These are phyloP conservation scores for Aspergillus bridgeri DNA, from an alignment of 495 filamentous ascomycete genomes.

Conservation along the genomic window DNA sequence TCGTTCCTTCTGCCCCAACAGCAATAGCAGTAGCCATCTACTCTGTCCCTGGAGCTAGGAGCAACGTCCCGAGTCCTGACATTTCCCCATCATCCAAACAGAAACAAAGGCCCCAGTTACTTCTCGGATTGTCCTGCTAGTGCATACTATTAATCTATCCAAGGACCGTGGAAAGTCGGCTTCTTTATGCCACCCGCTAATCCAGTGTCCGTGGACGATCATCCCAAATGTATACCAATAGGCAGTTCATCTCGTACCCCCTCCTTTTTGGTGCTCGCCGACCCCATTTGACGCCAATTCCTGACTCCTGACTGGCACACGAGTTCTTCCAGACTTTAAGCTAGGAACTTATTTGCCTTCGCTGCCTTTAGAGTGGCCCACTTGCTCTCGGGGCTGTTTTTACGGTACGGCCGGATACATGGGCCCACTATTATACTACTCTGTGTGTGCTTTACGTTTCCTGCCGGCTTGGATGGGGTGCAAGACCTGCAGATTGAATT, in stretches of 20 bases:
- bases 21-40: not conserved
- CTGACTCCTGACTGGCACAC: constrained; percentile 5
- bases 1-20: not conserved
- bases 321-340: not conserved
- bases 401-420: not conserved
- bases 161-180: not conserved
- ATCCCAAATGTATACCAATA: not conserved
- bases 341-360: not conserved
- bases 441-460: not conserved
- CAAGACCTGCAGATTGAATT: constrained; percentile 12
- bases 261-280: constrained; percentile 1
- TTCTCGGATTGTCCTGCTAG: not conserved
- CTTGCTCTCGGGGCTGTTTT: not conserved
- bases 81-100: not conserved
- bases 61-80: too few species aligned
- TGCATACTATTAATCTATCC: not conserved
- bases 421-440: not conserved
- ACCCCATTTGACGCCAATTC: not conserved
- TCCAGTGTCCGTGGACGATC: not conserved
- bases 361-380: not conserved
- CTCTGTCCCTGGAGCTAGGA: too few species aligned
- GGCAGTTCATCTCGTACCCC: constrained; percentile 1
- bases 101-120: not conserved
- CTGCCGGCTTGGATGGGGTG: constrained; percentile 1
- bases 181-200: not conserved